phyloP scores from a whole-genome alignment of 305 asterid genomes.

The Petunia hybrid region DNA sequence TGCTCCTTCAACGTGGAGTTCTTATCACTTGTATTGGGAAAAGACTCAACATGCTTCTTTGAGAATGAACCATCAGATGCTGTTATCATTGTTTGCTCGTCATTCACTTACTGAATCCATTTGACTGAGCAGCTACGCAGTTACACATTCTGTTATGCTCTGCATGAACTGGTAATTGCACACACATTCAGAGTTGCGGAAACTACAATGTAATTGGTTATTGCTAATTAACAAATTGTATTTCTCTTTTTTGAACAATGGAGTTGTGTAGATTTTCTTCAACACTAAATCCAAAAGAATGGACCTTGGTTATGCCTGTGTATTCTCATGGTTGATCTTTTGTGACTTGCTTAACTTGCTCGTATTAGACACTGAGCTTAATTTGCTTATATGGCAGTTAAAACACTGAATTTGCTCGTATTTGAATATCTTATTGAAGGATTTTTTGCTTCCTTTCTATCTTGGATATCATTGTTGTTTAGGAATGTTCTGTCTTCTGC shows the following conservation, averaged over 20 bases:
- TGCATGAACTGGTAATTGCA: constrained; percentile 3
- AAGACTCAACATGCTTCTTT: neutral
- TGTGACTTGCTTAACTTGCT: neutral
- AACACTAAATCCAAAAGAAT: neutral
- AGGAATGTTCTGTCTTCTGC: neutral
- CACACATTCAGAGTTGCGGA: constrained; percentile 1
- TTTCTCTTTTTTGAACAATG: neutral
- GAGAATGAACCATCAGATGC: constrained; percentile 6
- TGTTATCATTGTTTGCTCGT: constrained; percentile 17
- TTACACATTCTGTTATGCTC: neutral
- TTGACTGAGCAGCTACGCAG: neutral
- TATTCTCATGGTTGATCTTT: neutral
- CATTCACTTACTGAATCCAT: neutral
- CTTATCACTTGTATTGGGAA: neutral
- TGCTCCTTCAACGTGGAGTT: constrained; percentile 15
- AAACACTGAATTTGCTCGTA: neutral
- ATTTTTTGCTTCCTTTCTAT: constrained; percentile 24
- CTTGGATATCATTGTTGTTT: constrained; percentile 1
- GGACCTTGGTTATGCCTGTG: neutral
- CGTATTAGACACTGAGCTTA: neutral
- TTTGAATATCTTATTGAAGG: neutral
- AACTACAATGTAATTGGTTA: neutral
- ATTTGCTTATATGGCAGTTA: neutral
- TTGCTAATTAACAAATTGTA: neutral
- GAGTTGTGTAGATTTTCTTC: constrained; percentile 7